phyloP scores from a whole-genome alignment of 176 grass and related monocot genomes.

The Puya raimondii region DNA sequence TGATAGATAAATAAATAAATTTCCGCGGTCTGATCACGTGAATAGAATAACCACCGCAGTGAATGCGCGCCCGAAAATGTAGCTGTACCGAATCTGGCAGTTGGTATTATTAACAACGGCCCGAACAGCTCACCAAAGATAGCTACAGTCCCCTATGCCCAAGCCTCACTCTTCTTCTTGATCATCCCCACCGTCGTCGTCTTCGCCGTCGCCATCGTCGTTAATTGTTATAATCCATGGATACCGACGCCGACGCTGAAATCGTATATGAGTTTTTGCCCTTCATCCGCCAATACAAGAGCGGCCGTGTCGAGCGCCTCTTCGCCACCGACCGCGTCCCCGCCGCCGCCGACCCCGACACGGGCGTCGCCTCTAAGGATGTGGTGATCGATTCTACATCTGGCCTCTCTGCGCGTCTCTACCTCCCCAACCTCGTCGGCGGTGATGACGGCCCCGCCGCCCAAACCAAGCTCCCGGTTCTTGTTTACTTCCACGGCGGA shows the following conservation, averaged over 20 bases:
- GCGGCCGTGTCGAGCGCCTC: slow-evolving; percentile 13
- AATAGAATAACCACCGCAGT: no score
- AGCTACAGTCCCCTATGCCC: no score
- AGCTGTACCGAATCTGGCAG: no score
- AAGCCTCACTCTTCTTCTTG: no score
- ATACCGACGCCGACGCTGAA: not conserved
- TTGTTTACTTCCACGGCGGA: slow-evolving; percentile 62
- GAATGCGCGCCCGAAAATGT: no score
- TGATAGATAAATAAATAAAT: no score
- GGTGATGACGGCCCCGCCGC: not conserved
- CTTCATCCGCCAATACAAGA: slow-evolving; percentile 8
- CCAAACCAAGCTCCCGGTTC: slow-evolving; percentile 30
- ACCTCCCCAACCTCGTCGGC: not conserved
- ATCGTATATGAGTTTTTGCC: not conserved
- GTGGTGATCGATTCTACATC: slow-evolving; percentile 1
- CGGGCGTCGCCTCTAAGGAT: slow-evolving; percentile 22
- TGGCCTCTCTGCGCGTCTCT: slow-evolving; percentile 12
- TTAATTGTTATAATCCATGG: not conserved
- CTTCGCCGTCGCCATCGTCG: no score
- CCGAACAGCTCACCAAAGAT: no score
- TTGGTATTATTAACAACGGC: no score
- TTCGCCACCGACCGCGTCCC: not conserved
- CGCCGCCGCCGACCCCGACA: not conserved
- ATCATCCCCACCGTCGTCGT: no score
- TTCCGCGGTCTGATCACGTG: no score